Percentiles rank a stretch among this genome's conserved stretches.
Evolutionary conservation across 2,329 filamentous ascomycete species (phyloP).

Genomic region (Sporothrix curviconia): DNA sequence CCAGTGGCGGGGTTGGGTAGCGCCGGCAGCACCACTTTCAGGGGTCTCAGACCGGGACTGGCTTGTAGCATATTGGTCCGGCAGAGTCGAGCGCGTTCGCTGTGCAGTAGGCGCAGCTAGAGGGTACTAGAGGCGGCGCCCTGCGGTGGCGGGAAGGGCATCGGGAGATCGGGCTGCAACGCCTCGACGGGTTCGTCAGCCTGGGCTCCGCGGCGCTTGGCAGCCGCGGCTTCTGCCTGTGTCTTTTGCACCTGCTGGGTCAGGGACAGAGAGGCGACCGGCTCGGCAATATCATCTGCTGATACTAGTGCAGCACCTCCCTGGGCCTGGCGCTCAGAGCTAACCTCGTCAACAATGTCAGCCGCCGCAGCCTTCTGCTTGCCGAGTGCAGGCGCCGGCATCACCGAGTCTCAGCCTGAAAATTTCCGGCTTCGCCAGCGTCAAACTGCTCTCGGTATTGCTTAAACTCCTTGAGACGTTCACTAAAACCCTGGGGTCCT

Average conservation of each 20-base stretch:
- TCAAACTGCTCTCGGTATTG: slow-evolving; percentile 69
- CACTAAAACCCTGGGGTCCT: slow-evolving; percentile 55
- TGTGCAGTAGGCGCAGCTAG: slow-evolving; percentile 85
- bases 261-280: slow-evolving; percentile 51
- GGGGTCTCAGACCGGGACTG: slow-evolving; percentile 76
- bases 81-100: slow-evolving; percentile 73
- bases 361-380: slow-evolving; percentile 11
- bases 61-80: slow-evolving; percentile 56
- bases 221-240: slow-evolving; percentile 40
- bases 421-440: slow-evolving; percentile 34
- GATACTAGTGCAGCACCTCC: neutral
- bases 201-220: slow-evolving; percentile 52
- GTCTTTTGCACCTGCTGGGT: slow-evolving; percentile 82
- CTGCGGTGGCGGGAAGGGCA: slow-evolving; percentile 65
- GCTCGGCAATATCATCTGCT: slow-evolving; percentile 27
- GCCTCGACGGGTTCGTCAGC: slow-evolving; percentile 25
- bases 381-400: neutral
- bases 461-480: slow-evolving; percentile 78
- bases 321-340: slow-evolving; percentile 12
- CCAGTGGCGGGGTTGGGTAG: slow-evolving; percentile 61
- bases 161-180: slow-evolving; percentile 61
- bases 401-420: slow-evolving; percentile 20
- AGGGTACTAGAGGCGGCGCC: slow-evolving; percentile 62
- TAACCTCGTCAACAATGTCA: slow-evolving; percentile 13
- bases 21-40: slow-evolving; percentile 33